Evolutionary conservation across 441 rosid species (phyloP).

Genomic region (Bruguiera hainesii): DNA sequence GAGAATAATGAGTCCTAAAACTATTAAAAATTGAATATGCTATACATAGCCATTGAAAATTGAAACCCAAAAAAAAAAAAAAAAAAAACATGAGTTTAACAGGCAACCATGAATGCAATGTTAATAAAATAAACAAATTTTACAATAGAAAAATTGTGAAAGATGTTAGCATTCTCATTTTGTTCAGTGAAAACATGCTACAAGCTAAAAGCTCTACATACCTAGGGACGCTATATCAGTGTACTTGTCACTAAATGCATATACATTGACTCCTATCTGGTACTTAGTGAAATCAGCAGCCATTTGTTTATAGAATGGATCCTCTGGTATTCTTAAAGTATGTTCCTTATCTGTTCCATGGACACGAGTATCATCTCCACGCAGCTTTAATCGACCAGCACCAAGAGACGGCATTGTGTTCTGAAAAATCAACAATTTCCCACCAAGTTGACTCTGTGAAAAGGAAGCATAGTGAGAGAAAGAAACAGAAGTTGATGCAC

Average conservation of each 20-base stretch:
- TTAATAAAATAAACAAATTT: background rate
- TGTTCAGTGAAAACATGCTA: background rate
- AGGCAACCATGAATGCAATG: background rate
- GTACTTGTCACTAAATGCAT: conserved; percentile 92
- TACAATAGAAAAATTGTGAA: no score
- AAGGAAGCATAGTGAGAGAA: conserved; percentile 11
- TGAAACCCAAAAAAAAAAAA: background rate
- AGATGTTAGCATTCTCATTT: background rate
- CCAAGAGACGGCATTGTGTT: conserved; percentile 95
- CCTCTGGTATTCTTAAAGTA: conserved; percentile 82
- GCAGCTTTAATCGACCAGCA: conserved; percentile 87
- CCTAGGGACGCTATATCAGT: conserved; percentile 97
- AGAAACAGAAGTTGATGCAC: conserved; percentile 12
- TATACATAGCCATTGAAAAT: background rate
- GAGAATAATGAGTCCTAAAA: background rate
- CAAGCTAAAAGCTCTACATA: conserved; percentile 24
- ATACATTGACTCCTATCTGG: conserved; percentile 89
- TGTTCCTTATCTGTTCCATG: conserved; percentile 98
- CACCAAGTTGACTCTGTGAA: conserved; percentile 88
- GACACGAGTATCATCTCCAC: conserved; percentile 93
- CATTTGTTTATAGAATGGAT: conserved; percentile 94
- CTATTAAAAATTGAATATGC: background rate
- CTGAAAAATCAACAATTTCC: conserved; percentile 91
- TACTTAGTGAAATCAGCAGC: conserved; percentile 99
- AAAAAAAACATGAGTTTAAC: conserved; percentile 3